These are phyloP conservation scores for Lachancea sp. DNA, from an alignment of 805 yeast species.

Conservation along the genomic window DNA sequence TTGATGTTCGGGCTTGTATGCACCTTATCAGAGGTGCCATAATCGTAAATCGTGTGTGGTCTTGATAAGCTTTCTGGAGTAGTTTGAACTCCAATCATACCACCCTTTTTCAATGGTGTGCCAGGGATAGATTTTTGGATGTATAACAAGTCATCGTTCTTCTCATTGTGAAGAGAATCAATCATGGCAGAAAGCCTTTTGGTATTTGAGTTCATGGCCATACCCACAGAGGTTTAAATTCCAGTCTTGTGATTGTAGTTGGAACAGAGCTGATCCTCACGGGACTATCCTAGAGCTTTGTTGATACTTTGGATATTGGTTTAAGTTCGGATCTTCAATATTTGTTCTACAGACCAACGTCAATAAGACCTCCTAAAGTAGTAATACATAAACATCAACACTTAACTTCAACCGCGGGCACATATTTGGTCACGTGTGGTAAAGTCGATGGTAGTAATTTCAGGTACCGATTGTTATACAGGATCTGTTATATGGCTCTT, in stretches of 20 bases:
- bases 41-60: conserved; percentile 1
- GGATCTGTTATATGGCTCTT: too few species aligned
- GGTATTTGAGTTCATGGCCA: conserved; percentile 16
- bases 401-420: not conserved
- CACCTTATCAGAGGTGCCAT: conserved; percentile 5
- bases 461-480: not conserved
- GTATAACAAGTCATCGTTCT: conserved; percentile 12
- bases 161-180: conserved; percentile 19
- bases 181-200: conserved; percentile 29
- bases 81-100: not conserved
- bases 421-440: not conserved
- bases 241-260: not conserved
- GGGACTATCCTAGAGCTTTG: not conserved
- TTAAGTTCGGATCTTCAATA: not conserved
- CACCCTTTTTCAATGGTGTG: not conserved
- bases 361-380: conserved; percentile 3
- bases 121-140: conserved; percentile 1
- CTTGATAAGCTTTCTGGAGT: not conserved
- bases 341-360: not conserved
- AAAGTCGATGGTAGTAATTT: not conserved
- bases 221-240: not conserved
- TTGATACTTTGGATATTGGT: not conserved
- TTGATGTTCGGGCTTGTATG: not conserved
- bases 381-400: conserved; percentile 7
- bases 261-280: not conserved